Evolutionary conservation across 108 stramenopile species (phyloP).

Genomic region (Fragilariopsis cylindrus): DNA sequence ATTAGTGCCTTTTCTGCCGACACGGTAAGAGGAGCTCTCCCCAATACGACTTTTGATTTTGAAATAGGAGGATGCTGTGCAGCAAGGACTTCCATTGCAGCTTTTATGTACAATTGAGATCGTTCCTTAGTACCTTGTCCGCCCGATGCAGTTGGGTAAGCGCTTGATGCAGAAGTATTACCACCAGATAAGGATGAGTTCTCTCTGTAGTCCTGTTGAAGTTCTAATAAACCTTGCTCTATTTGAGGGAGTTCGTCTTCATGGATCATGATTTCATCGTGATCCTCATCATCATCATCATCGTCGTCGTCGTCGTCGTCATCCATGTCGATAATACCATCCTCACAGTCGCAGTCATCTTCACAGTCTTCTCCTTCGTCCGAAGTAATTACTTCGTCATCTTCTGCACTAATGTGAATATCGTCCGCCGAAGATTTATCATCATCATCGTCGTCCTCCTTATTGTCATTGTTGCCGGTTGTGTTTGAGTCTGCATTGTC

Average conservation of each 20-base stretch:
- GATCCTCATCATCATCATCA: conserved; percentile 49
- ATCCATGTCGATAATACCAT: conserved; percentile 38
- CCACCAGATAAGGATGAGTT: conserved; percentile 10
- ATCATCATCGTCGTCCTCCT: conserved; percentile 27
- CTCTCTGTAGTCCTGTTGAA: conserved; percentile 10
- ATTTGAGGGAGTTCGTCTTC: conserved; percentile 34
- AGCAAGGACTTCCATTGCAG: conserved; percentile 62
- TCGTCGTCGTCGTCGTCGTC: conserved; percentile 49
- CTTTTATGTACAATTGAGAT: conserved; percentile 46
- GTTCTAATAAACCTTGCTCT: conserved; percentile 42
- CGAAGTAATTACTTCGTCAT: conserved; percentile 35
- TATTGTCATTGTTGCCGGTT: conserved; percentile 9
- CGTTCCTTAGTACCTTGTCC: conserved; percentile 43
- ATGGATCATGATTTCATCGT: conserved; percentile 33
- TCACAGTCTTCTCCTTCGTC: conserved; percentile 34
- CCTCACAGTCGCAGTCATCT: conserved; percentile 34
- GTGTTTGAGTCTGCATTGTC: not conserved
- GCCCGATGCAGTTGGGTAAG: conserved; percentile 1
- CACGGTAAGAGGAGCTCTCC: conserved; percentile 35
- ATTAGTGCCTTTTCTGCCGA: conserved; percentile 56
- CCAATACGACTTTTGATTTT: conserved; percentile 16
- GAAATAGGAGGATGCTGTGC: conserved; percentile 39
- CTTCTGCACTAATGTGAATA: conserved; percentile 20
- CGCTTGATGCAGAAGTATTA: not conserved
- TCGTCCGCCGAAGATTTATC: conserved; percentile 12